These are phyloP conservation scores for Fusarium papillatum DNA, from an alignment of 2,329 filamentous ascomycete genomes.

Conservation along the genomic window DNA sequence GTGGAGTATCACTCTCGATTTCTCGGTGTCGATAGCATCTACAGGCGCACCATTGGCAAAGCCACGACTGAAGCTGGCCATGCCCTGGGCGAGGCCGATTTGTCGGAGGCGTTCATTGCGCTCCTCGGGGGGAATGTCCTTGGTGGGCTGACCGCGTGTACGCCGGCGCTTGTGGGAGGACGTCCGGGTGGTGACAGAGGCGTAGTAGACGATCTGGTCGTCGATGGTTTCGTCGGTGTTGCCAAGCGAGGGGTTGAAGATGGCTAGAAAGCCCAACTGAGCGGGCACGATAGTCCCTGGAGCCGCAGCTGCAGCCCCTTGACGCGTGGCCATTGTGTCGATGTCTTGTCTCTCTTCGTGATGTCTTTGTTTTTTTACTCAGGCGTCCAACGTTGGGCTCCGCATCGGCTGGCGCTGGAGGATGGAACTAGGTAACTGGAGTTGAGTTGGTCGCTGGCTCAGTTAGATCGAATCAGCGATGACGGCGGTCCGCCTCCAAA, in stretches of 20 bases:
- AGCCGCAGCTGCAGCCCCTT: conserved; percentile 27
- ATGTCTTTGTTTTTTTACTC: background rate
- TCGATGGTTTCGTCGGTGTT: conserved; percentile 69
- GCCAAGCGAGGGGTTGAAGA: conserved; percentile 92
- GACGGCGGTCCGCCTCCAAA: conserved; percentile 14
- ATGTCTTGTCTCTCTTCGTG: background rate
- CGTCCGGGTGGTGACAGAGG: conserved; percentile 67
- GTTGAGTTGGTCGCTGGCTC: background rate
- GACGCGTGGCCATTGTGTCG: conserved; percentile 32
- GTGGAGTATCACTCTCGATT: conserved; percentile 84
- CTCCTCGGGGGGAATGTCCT: conserved; percentile 70
- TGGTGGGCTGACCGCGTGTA: conserved; percentile 56
- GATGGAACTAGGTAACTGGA: background rate
- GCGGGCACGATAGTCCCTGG: conserved; percentile 69
- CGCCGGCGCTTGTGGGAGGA: conserved; percentile 57
- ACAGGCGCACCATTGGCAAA: conserved; percentile 85
- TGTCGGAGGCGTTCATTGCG: conserved; percentile 91
- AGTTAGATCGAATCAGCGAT: conserved; percentile 28
- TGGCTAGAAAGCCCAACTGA: conserved; percentile 89
- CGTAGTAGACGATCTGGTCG: conserved; percentile 95
- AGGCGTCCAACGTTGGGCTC: background rate
- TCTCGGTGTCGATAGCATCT: conserved; percentile 92
- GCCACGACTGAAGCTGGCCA: conserved; percentile 91
- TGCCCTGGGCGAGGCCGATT: conserved; percentile 96
- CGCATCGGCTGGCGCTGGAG: conserved; percentile 15